Evolutionary conservation across 495 filamentous ascomycete species (phyloP), one percentile per base, ranked within the genome.

Genomic region (Podospora appendiculata): DNA sequence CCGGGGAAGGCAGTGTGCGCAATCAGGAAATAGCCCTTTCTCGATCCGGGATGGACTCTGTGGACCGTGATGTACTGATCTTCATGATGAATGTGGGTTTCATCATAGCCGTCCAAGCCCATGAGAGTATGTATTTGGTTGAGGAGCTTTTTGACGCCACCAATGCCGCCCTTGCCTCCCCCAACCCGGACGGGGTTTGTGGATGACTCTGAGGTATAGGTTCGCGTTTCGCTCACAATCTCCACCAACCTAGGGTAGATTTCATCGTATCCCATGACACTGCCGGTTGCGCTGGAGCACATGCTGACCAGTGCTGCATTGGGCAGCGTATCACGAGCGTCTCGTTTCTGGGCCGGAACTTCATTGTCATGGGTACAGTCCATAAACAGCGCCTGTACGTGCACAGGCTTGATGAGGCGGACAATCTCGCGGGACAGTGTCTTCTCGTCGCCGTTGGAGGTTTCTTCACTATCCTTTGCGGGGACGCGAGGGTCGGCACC

Each of bases 361-460:
- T 97, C 93, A 61, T 99, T 99, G 70, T 99, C 94, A 66, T 99
- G 94, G 1, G 94, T 99, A 65, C 94, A 99, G 62, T 99, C 94
- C 89, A 96, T 96, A 68, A 99, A 97, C 1, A 99, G 73, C 3
- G 93, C 94, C 46, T 95, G 90, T 0, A 96, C 88, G 0, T 90
- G 88, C 10, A 81, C 86, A 18, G 83, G 80, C 36, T 85, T 87
- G 64, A 96, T 89, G 47, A 75, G 81, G 42, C 82, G 84, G 41
- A 91, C 77, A 25, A 80, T 75, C 61, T 90, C 84, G 33, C 72
- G 64, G 1, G 60, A 61, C 12, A 39, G 50, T 4, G 54, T 53
- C 3, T 53, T 40, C 32, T 47, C 58, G 11, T 50, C 41, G 13
- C 40, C 58, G 10, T 49, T 53, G 1, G 32, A 13, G 11, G 16